Percentiles rank a stretch among this genome's conserved stretches.
Evolutionary conservation across 2,329 filamentous ascomycete species (phyloP).

Genomic region (Talaromyces amestolkiae): DNA sequence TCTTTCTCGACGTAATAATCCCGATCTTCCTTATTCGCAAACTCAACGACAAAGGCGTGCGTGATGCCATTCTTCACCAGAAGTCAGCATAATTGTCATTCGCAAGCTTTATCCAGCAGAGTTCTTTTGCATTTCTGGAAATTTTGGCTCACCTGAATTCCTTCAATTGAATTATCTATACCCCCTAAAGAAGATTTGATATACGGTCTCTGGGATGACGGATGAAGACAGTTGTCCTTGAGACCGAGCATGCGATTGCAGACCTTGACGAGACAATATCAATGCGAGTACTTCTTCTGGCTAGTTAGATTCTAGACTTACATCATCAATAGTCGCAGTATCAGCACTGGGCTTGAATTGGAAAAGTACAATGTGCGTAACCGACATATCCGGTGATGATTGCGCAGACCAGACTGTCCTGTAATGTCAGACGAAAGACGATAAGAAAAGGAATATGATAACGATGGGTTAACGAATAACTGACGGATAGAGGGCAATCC

Average conservation of each 20-base stretch:
- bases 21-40: constrained; percentile 61
- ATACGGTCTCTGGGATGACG: constrained; percentile 58
- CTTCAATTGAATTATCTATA: constrained; percentile 61
- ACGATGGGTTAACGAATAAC: background rate
- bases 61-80: constrained; percentile 57
- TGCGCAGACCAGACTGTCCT: background rate
- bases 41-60: constrained; percentile 68
- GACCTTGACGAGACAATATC: constrained; percentile 39
- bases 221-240: constrained; percentile 59
- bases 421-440: constrained; percentile 9
- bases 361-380: constrained; percentile 69
- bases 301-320: constrained; percentile 35
- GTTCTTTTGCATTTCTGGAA: no score
- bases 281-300: no score
- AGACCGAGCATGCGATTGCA: constrained; percentile 59
- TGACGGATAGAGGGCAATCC: background rate
- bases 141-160: constrained; percentile 52
- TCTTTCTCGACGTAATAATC: constrained; percentile 68
- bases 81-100: background rate
- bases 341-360: constrained; percentile 58
- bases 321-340: constrained; percentile 54
- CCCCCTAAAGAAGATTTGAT: constrained; percentile 60
- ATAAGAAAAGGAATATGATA: background rate
- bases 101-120: no score
- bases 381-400: constrained; percentile 48